These are phyloP conservation scores for Starmerella riodocensis DNA, from an alignment of 805 yeast genomes.

Conservation along the genomic window DNA sequence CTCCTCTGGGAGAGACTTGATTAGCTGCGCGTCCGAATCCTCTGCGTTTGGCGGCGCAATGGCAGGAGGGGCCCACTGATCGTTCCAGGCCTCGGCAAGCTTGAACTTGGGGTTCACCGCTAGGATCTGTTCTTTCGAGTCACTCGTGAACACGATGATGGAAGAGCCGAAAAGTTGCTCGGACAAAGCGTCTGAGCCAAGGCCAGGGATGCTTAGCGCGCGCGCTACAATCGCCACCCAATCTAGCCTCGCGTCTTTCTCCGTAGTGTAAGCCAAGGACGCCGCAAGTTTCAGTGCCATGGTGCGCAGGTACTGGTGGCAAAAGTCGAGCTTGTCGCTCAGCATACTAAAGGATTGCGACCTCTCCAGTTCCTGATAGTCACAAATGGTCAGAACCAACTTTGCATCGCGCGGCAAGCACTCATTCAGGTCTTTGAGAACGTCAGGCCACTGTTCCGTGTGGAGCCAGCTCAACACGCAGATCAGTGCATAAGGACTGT, in stretches of 20 bases:
- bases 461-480: constrained; percentile 7
- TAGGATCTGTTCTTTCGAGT: constrained; percentile 14
- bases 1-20: background rate
- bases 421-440: background rate
- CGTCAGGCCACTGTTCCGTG: constrained; percentile 3
- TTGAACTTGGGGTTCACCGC: constrained; percentile 17
- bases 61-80: background rate
- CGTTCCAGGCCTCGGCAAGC: constrained; percentile 4
- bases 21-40: background rate
- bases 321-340: constrained; percentile 5
- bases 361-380: too few relatives aligned
- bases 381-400: too few relatives aligned
- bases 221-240: background rate
- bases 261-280: constrained; percentile 5
- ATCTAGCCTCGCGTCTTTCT: background rate
- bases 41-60: background rate
- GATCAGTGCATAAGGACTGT: background rate
- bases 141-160: constrained; percentile 2
- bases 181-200: background rate
- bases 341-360: too few relatives aligned
- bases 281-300: constrained; percentile 8
- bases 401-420: too few relatives aligned
- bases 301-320: constrained; percentile 14
- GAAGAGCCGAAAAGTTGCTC: constrained; percentile 5
- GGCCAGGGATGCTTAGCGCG: background rate